Conservation (phyloP, 371 early-diverging fungal genomes). For the Mucor lusitanicus region DNA sequence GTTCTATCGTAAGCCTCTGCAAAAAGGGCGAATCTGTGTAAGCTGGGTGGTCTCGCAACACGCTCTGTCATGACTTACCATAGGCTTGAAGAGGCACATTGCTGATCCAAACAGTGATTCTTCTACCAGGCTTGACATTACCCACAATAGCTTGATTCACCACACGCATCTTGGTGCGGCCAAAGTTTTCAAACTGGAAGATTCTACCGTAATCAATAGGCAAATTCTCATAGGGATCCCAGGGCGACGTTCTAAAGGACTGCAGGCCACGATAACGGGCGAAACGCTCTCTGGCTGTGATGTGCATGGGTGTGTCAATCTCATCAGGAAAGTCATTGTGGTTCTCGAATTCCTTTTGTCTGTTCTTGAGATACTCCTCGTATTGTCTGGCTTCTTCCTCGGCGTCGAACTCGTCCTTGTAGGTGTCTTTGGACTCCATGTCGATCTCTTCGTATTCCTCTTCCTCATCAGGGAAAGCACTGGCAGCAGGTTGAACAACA, state of each 20-base stretch:
- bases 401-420: slow-evolving; percentile 45
- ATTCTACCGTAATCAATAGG: slow-evolving; percentile 94
- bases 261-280: slow-evolving; percentile 93
- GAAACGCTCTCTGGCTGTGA: slow-evolving; percentile 85
- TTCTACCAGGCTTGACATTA: slow-evolving; percentile 60
- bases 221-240: slow-evolving; percentile 98
- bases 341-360: slow-evolving; percentile 67
- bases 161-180: slow-evolving; percentile 75
- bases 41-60: neutral
- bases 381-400: slow-evolving; percentile 55
- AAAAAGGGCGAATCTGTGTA: neutral
- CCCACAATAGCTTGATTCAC: slow-evolving; percentile 61
- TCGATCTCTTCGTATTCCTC: slow-evolving; percentile 84
- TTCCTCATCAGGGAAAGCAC: slow-evolving; percentile 33
- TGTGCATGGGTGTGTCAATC: slow-evolving; percentile 89
- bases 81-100: slow-evolving; percentile 68
- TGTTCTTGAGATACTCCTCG: slow-evolving; percentile 71
- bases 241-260: slow-evolving; percentile 90
- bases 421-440: slow-evolving; percentile 50
- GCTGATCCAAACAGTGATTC: slow-evolving; percentile 68
- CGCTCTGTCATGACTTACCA: slow-evolving; percentile 38
- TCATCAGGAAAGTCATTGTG: slow-evolving; percentile 95
- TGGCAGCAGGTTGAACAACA: slow-evolving; percentile 37
- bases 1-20: slow-evolving; percentile 53
- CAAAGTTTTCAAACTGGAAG: slow-evolving; percentile 91